phyloP scores from a whole-genome alignment of 108 stramenopile genomes.

The Parietichytrium sp. region DNA sequence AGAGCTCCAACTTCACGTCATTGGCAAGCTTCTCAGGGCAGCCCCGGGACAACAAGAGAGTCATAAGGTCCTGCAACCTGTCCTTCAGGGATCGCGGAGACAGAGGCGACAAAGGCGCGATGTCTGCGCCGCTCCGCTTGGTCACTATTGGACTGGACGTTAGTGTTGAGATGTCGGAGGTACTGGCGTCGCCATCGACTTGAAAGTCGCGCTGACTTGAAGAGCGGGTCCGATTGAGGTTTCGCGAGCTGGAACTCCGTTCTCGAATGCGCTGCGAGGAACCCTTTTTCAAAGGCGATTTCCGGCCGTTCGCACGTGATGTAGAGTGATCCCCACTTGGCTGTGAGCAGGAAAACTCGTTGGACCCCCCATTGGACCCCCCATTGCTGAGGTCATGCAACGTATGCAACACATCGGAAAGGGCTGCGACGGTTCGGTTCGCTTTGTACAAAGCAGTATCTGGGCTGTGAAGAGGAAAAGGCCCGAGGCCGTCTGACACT shows the following conservation, averaged over 20 bases:
- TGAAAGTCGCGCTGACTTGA: neutral
- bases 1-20: conserved; percentile 13
- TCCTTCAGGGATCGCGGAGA: conserved; percentile 15
- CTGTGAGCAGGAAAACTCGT: neutral
- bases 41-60: neutral
- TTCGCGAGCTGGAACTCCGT: neutral
- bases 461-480: conserved; percentile 3
- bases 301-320: neutral
- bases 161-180: neutral
- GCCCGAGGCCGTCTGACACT: neutral
- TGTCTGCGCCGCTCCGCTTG: neutral
- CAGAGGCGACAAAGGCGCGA: neutral
- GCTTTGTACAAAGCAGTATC: conserved; percentile 29
- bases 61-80: neutral
- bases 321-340: neutral
- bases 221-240: neutral
- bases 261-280: neutral
- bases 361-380: neutral
- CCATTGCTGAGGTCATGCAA: neutral
- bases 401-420: neutral
- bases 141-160: neutral
- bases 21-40: neutral
- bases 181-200: neutral
- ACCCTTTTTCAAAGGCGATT: neutral
- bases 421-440: neutral